Evolutionary conservation across 139 green algal species (phyloP), one percentile per base, ranked within the genome.

Genomic region (Coelastrella sp.): DNA sequence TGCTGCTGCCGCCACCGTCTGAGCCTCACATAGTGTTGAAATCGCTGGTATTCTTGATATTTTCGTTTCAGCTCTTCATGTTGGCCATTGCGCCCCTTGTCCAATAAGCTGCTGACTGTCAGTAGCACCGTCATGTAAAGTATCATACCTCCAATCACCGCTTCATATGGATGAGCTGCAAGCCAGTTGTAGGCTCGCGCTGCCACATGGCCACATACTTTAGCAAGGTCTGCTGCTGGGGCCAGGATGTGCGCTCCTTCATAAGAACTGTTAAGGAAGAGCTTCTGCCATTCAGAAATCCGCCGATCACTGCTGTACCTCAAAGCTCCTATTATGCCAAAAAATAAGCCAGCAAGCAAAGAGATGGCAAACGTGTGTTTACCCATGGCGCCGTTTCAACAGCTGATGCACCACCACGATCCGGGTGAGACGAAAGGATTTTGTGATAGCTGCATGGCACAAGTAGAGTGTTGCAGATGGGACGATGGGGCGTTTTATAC

Each of bases 61-160:
- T 86, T 24, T 20, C 15, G n/a, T 15, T 35, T 27, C 3, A 86
- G 11, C n/a, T 63, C 27, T 65, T 86, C 81, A 22, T 74, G n/a
- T n/a, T 86, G 81, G 57, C 58, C 57, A 57, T 11, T 74, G 22
- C 60, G 65, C 20, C 81, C 81, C 57, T 70, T 86, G 59, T 49
- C 35, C 7, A 65, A 57, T 59, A 58, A 74, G 12, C 7, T n/a
- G 81, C 81, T 86, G 81, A 74, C 65, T 19, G 81, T 8, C 81
- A 86, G 74, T 3, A 86, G 59, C 59, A 24, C 81, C 60, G 74
- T 17, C 81, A 86, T 86, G 59, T 86, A 86, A 10, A 86, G 60
- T 7, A 75, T 25, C 81, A 86, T 75, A 10, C 81, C 81, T 11
- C 81, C 81, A 58, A 86, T 86, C 10, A 86, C 80, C 57, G 80